Percentiles rank a stretch among this genome's conserved stretches.
phyloP scores from a whole-genome alignment of 257 asterid species.

The Fraxinus pennsylvanica region DNA sequence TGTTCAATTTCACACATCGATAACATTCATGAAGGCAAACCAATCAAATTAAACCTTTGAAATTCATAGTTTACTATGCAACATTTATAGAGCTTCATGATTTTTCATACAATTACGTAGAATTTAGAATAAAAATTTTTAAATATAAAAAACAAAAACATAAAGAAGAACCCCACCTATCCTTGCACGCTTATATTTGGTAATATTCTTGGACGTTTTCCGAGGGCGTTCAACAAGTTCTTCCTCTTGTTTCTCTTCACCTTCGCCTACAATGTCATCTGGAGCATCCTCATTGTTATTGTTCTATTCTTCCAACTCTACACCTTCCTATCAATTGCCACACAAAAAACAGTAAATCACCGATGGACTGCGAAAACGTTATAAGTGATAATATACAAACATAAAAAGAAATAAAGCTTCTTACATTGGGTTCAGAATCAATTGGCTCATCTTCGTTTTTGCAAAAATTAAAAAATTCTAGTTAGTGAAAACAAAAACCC shows the following conservation, averaged over 20 bases:
- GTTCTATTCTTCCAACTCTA: slow-evolving; percentile 67
- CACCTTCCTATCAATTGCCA: slow-evolving; percentile 59
- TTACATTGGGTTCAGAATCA: slow-evolving; percentile 81
- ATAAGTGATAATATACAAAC: background rate
- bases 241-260: slow-evolving; percentile 65
- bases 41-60: no score
- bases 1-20: no score
- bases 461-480: background rate
- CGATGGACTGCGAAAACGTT: no score
- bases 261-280: slow-evolving; percentile 61
- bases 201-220: background rate
- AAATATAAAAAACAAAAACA: no score
- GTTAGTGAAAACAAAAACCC: slow-evolving; percentile 2
- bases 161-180: slow-evolving; percentile 18
- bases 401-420: slow-evolving; percentile 4
- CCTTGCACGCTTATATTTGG: slow-evolving; percentile 63
- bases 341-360: no score
- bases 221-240: slow-evolving; percentile 65
- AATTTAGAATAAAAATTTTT: no score
- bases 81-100: no score
- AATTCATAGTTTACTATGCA: no score
- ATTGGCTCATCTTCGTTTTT: slow-evolving; percentile 84
- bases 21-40: no score
- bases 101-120: no score
- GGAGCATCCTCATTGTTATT: slow-evolving; percentile 48